Evolutionary conservation across 1,284 basidiomycete species (phyloP).

Genomic region (Pseudozyma pruni): DNA sequence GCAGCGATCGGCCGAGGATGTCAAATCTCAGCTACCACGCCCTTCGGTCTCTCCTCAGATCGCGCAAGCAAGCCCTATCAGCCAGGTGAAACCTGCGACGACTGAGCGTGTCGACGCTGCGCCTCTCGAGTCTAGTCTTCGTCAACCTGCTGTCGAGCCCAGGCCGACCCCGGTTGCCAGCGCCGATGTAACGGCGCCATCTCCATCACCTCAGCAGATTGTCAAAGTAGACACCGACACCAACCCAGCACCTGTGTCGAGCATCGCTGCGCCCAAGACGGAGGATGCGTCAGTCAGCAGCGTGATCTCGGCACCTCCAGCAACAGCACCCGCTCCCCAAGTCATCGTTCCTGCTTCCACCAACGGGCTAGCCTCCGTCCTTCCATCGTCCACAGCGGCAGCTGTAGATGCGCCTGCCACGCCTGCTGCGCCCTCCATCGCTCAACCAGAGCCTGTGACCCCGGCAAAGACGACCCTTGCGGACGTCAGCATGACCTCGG

Average conservation of each 20-base stretch:
- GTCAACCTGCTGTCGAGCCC: slow-evolving; percentile 5
- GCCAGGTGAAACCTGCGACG: background rate
- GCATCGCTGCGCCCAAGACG: background rate
- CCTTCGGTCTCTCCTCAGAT: background rate
- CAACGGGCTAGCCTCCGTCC: background rate
- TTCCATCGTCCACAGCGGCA: background rate
- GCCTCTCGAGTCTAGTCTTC: slow-evolving; percentile 16
- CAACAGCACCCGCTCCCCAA: too few species aligned
- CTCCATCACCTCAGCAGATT: too few species aligned
- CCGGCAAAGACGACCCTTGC: background rate
- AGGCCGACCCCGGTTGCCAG: background rate
- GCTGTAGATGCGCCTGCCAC: background rate
- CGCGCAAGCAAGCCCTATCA: background rate
- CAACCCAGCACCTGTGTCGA: background rate
- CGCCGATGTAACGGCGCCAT: background rate
- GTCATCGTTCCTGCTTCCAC: background rate
- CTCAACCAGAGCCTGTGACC: too few species aligned
- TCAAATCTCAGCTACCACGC: slow-evolving; percentile 6
- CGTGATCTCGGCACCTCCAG: background rate
- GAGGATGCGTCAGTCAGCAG: background rate
- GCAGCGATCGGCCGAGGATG: slow-evolving; percentile 9
- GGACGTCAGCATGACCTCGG: slow-evolving; percentile 1
- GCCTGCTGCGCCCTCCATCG: background rate
- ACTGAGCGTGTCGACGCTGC: slow-evolving; percentile 8
- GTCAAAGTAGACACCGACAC: slow-evolving; percentile 13